phyloP scores from a whole-genome alignment of 2,329 filamentous ascomycete species.

The Aplosporella prunicola region DNA sequence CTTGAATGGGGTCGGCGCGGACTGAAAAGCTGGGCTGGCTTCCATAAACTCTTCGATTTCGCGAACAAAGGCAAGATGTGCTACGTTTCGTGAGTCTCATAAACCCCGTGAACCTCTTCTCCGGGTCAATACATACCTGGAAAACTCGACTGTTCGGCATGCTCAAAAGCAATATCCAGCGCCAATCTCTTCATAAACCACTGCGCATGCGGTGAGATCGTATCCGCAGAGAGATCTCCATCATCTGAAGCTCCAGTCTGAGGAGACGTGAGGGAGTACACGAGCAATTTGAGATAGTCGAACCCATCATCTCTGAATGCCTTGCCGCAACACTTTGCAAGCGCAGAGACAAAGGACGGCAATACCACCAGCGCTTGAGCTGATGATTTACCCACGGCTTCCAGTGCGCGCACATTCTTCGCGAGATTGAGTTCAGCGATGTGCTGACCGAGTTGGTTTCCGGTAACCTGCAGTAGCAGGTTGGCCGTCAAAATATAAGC shows the following conservation, averaged over 20 bases:
- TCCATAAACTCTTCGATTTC: too few relatives aligned
- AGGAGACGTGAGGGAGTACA: conserved; percentile 20
- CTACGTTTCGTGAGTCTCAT: too few relatives aligned
- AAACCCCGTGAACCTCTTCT: too few relatives aligned
- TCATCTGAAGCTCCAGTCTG: conserved; percentile 16
- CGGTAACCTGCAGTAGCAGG: too few relatives aligned
- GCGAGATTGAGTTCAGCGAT: background rate
- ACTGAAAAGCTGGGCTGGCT: too few relatives aligned
- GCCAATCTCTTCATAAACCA: conserved; percentile 29
- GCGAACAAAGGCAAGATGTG: too few relatives aligned
- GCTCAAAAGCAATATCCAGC: too few relatives aligned
- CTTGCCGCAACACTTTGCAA: conserved; percentile 4
- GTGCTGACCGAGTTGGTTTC: background rate
- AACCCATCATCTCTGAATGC: conserved; percentile 19
- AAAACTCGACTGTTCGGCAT: too few relatives aligned
- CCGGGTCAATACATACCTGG: too few relatives aligned
- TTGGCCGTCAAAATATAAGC: too few relatives aligned
- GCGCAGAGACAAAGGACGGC: conserved; percentile 2
- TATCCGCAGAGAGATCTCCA: too few relatives aligned
- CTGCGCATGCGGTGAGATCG: conserved; percentile 22
- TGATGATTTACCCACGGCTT: background rate
- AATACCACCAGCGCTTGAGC: background rate
- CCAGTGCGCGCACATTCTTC: background rate
- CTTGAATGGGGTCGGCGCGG: too few relatives aligned
- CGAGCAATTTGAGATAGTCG: conserved; percentile 22